Conservation (phyloP, 1,284 basidiomycete genomes). For the Tilletia indica region DNA sequence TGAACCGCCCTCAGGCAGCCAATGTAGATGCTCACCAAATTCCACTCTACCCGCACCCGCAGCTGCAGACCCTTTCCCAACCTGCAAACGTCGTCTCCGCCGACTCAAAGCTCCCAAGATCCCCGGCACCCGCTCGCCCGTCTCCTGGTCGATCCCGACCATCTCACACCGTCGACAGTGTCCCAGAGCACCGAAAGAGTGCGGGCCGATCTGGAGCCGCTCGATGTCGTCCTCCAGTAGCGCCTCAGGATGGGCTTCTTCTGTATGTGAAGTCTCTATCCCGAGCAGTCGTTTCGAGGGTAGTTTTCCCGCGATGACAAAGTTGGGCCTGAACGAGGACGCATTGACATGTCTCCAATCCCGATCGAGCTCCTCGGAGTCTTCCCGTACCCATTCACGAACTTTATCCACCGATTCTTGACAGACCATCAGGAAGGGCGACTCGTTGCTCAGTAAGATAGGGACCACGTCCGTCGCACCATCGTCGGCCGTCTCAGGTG, state of each 20-base stretch:
- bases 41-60: constrained; percentile 11
- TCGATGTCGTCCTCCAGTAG: constrained; percentile 27
- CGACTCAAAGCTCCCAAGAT: constrained; percentile 32
- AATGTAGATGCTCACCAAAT: constrained; percentile 18
- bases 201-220: constrained; percentile 27
- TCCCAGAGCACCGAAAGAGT: constrained; percentile 34
- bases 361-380: constrained; percentile 16
- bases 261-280: not conserved
- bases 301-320: constrained; percentile 24
- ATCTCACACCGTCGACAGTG: constrained; percentile 39
- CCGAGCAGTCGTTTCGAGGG: not conserved
- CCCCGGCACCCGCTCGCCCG: constrained; percentile 31
- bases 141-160: constrained; percentile 36
- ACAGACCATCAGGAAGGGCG: constrained; percentile 41
- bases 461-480: constrained; percentile 20
- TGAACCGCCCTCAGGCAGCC: not conserved
- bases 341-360: constrained; percentile 10
- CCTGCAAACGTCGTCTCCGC: constrained; percentile 28
- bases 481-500: not conserved
- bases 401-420: constrained; percentile 30
- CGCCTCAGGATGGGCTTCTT: not conserved
- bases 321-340: constrained; percentile 39
- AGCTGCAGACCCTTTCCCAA: constrained; percentile 13
- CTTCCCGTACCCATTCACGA: constrained; percentile 30
- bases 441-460: constrained; percentile 41